These are phyloP conservation scores for Phytophthora rubi DNA, from an alignment of 352 stramenopile genomes.

Conservation along the genomic window DNA sequence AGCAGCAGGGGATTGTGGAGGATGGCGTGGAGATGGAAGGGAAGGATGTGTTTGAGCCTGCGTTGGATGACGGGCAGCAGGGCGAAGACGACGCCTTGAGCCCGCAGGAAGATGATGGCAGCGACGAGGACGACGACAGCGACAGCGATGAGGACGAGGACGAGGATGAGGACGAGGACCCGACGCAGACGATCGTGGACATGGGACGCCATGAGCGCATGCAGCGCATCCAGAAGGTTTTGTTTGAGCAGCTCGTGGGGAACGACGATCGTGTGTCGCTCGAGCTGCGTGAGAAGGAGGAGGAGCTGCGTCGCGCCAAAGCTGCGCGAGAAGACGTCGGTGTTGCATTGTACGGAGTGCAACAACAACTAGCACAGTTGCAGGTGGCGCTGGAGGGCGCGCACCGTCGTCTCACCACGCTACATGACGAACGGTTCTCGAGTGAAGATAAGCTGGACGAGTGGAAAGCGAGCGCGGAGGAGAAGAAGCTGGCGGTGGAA, in stretches of 20 bases:
- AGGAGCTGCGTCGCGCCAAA: slow-evolving; percentile 73
- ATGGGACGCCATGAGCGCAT: slow-evolving; percentile 81
- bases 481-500: slow-evolving; percentile 74
- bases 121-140: slow-evolving; percentile 39
- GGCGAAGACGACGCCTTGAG: slow-evolving; percentile 10
- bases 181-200: slow-evolving; percentile 84
- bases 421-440: slow-evolving; percentile 72
- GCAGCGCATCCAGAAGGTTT: slow-evolving; percentile 87
- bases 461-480: slow-evolving; percentile 60
- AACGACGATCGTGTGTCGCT: slow-evolving; percentile 78
- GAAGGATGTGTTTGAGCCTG: slow-evolving; percentile 9
- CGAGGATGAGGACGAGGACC: slow-evolving; percentile 64
- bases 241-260: slow-evolving; percentile 79
- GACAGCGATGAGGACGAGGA: slow-evolving; percentile 65
- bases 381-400: slow-evolving; percentile 90
- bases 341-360: slow-evolving; percentile 93
- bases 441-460: slow-evolving; percentile 80
- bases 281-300: slow-evolving; percentile 80
- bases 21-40: neutral
- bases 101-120: slow-evolving; percentile 36
- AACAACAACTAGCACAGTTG: slow-evolving; percentile 94
- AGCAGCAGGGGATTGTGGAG: neutral
- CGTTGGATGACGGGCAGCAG: slow-evolving; percentile 12
- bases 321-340: slow-evolving; percentile 87
- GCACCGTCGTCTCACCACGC: slow-evolving; percentile 70